Evolutionary conservation across 495 filamentous ascomycete genomes (phyloP).

Genomic region (Penicillium maclennaniae): DNA sequence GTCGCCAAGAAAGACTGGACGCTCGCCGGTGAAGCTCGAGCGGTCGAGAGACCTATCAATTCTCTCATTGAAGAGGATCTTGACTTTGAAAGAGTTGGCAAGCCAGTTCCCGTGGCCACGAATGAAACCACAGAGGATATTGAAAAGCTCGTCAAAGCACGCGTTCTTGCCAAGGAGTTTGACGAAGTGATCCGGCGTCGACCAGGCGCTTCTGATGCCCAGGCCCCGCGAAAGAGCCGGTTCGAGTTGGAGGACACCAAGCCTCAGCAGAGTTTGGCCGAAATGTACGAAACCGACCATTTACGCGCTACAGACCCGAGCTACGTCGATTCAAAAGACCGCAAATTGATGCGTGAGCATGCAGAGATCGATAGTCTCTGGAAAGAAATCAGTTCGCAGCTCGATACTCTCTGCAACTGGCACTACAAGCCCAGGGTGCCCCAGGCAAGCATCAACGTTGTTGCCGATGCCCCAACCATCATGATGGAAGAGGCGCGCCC

Average conservation of each 20-base stretch:
- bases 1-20: constrained; percentile 92
- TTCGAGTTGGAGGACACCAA: constrained; percentile 88
- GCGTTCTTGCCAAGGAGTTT: constrained; percentile 87
- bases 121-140: constrained; percentile 90
- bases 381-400: constrained; percentile 71
- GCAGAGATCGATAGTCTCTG: constrained; percentile 81
- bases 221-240: constrained; percentile 59
- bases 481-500: constrained; percentile 95
- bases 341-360: constrained; percentile 78
- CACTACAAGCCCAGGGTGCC: constrained; percentile 89
- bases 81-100: constrained; percentile 93
- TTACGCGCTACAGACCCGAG: constrained; percentile 70
- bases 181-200: constrained; percentile 86
- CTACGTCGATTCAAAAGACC: constrained; percentile 75
- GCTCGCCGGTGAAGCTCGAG: constrained; percentile 82
- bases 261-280: constrained; percentile 78
- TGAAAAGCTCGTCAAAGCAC: constrained; percentile 89
- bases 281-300: constrained; percentile 93
- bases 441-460: constrained; percentile 73
- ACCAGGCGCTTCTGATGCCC: constrained; percentile 47
- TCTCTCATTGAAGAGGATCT: constrained; percentile 92
- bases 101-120: constrained; percentile 91
- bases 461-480: constrained; percentile 83
- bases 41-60: constrained; percentile 76
- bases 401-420: constrained; percentile 89